Conservation (phyloP, 805 yeast genomes). For the Kregervanrija fluxuum region DNA sequence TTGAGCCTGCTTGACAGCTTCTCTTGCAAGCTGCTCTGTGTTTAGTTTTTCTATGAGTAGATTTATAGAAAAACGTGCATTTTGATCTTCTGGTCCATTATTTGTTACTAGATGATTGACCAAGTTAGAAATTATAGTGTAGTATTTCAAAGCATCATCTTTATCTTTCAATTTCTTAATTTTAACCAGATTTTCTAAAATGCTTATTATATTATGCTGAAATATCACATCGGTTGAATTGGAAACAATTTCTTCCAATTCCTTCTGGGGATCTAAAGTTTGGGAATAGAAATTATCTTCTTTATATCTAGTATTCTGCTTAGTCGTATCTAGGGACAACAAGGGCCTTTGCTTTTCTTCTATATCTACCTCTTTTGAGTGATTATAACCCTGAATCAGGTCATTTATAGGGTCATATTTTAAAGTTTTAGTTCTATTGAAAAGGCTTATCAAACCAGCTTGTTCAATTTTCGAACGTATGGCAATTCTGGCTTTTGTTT, state of each 20-base stretch:
- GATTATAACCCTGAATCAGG: conserved; percentile 57
- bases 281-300: no score
- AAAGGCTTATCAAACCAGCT: conserved; percentile 47
- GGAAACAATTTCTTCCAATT: no score
- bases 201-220: no score
- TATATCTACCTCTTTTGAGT: conserved; percentile 48
- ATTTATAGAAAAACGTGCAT: conserved; percentile 50
- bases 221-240: no score
- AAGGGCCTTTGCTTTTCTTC: conserved; percentile 18
- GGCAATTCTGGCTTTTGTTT: conserved; percentile 37
- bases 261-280: no score
- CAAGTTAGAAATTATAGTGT: conserved; percentile 27
- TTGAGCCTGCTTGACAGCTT: conserved; percentile 53
- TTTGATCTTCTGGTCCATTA: background rate
- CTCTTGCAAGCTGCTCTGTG: conserved; percentile 66
- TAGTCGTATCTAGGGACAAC: no score
- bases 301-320: no score
- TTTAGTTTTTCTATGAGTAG: conserved; percentile 53
- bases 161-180: conserved; percentile 28
- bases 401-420: conserved; percentile 54
- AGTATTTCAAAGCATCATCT: conserved; percentile 29
- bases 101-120: conserved; percentile 1
- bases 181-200: no score
- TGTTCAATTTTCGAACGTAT: conserved; percentile 54
- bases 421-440: conserved; percentile 44